Evolutionary conservation across 2,329 filamentous ascomycete species (phyloP).

Genomic region (Oidium heveae): DNA sequence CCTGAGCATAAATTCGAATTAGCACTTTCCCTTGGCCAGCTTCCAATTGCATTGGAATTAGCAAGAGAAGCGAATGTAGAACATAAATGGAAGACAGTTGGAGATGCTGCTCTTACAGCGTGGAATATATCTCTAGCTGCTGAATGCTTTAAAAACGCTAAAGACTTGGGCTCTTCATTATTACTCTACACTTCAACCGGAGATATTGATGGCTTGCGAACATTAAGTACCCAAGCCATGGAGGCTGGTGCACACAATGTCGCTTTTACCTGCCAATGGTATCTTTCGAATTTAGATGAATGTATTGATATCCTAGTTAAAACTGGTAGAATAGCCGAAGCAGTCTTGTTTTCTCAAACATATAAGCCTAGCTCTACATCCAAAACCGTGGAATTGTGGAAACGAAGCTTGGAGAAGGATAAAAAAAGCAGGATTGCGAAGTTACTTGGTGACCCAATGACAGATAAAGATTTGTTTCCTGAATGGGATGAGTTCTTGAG

Average conservation of each 20-base stretch:
- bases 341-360: conserved; percentile 78
- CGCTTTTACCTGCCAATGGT: conserved; percentile 76
- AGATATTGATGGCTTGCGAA: conserved; percentile 46
- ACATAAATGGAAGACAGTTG: conserved; percentile 96
- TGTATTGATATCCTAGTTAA: conserved; percentile 58
- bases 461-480: conserved; percentile 74
- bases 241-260: conserved; percentile 69
- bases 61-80: conserved; percentile 66
- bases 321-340: conserved; percentile 61
- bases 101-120: conserved; percentile 61
- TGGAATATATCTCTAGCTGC: conserved; percentile 80
- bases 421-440: conserved; percentile 72
- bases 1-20: conserved; percentile 93
- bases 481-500: conserved; percentile 84
- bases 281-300: conserved; percentile 55
- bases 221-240: conserved; percentile 50
- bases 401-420: conserved; percentile 53
- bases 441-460: conserved; percentile 56
- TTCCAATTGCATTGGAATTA: conserved; percentile 65
- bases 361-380: conserved; percentile 65
- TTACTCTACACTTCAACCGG: conserved; percentile 72
- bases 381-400: conserved; percentile 53
- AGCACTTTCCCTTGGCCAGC: conserved; percentile 55
- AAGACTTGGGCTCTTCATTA: conserved; percentile 70
- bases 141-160: conserved; percentile 78